Evolutionary conservation across 192 early-diverging fungal species (phyloP).

Genomic region (Irineochytrium annulatum): DNA sequence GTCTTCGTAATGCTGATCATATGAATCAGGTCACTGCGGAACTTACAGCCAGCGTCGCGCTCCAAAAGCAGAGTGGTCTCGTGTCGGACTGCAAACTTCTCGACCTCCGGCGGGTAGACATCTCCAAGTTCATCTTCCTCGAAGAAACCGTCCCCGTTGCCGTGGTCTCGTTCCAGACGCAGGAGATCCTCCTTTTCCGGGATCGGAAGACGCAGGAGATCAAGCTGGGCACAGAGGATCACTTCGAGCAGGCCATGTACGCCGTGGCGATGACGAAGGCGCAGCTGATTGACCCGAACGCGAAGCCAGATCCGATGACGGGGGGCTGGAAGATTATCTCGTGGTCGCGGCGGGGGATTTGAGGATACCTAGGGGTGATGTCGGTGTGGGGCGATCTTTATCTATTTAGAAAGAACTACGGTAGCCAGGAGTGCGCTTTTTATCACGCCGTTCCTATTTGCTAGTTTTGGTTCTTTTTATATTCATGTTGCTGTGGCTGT

Average conservation of each 20-base stretch:
- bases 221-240: conserved; percentile 74
- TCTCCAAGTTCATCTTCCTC: conserved; percentile 83
- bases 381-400: not conserved
- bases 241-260: conserved; percentile 83
- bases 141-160: conserved; percentile 86
- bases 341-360: conserved; percentile 26
- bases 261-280: conserved; percentile 88
- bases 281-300: conserved; percentile 59
- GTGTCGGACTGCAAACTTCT: conserved; percentile 92
- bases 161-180: conserved; percentile 84
- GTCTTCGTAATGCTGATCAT: no score
- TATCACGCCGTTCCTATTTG: not conserved
- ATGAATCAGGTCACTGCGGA: conserved; percentile 47
- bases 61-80: conserved; percentile 81
- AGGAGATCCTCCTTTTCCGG: conserved; percentile 92
- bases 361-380: no score
- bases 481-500: not conserved
- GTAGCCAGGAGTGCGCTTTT: not conserved
- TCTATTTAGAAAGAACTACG: not conserved
- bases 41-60: conserved; percentile 75
- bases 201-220: conserved; percentile 79
- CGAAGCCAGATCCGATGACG: conserved; percentile 75
- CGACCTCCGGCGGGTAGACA: conserved; percentile 86
- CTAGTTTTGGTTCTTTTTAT: not conserved
- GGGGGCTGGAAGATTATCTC: conserved; percentile 91